Evolutionary conservation across 345 rosid genomes (phyloP).

Genomic region (Dipteronia dyeriana): DNA sequence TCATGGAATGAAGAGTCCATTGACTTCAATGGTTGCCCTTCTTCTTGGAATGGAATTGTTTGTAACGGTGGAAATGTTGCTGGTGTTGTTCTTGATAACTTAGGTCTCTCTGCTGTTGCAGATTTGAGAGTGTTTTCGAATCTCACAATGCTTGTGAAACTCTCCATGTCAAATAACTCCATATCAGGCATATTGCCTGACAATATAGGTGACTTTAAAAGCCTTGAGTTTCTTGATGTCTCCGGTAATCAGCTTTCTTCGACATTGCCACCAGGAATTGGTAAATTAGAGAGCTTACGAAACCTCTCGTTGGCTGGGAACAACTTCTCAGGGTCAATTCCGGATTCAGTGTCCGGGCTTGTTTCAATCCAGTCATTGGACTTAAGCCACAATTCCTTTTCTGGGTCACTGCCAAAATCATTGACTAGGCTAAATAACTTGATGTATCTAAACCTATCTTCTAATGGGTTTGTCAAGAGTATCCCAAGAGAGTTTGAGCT

Average conservation of each 20-base stretch:
- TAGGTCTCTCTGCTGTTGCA: constrained; percentile 76
- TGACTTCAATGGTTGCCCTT: constrained; percentile 93
- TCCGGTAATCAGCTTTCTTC: constrained; percentile 78
- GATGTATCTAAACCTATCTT: constrained; percentile 69
- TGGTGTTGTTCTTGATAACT: constrained; percentile 76
- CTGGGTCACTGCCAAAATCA: constrained; percentile 66
- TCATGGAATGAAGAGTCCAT: constrained; percentile 98
- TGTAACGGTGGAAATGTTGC: constrained; percentile 94
- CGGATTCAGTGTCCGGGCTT: constrained; percentile 69
- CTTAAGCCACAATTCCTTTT: constrained; percentile 79
- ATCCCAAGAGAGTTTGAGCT: constrained; percentile 82
- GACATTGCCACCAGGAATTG: constrained; percentile 59
- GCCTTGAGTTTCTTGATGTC: constrained; percentile 77
- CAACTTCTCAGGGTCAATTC: constrained; percentile 83
- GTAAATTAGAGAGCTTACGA: constrained; percentile 60
- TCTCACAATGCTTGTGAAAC: constrained; percentile 85
- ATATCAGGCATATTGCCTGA: constrained; percentile 68
- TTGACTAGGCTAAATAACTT: constrained; percentile 63
- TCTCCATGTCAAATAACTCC: constrained; percentile 90
- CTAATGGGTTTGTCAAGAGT: constrained; percentile 57
- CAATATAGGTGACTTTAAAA: constrained; percentile 60
- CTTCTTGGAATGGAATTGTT: constrained; percentile 95
- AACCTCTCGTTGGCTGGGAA: constrained; percentile 85
- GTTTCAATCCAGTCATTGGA: constrained; percentile 76
- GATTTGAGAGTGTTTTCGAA: constrained; percentile 79